phyloP scores from a whole-genome alignment of 768 basidiomycete genomes.

The Pilatotrama ljubarskyi region DNA sequence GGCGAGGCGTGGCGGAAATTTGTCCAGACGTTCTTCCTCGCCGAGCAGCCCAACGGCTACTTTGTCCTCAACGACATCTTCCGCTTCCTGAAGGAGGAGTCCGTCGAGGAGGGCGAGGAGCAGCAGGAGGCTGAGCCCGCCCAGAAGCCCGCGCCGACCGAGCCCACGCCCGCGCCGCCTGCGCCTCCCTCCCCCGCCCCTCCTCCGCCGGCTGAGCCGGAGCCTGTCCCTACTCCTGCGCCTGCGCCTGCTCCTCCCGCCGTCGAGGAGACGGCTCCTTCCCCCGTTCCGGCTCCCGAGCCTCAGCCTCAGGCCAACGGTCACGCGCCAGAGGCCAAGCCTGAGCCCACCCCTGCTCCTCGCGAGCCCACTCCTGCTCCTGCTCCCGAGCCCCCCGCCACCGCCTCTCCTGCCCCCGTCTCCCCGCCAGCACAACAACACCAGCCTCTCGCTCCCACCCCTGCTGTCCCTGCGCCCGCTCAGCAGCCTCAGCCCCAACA shows the following conservation, averaged over 20 bases:
- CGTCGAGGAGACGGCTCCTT: constrained; percentile 33
- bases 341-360: constrained; percentile 31
- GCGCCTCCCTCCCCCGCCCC: constrained; percentile 40
- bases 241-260: constrained; percentile 38
- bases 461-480: constrained; percentile 30
- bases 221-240: constrained; percentile 36
- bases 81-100: constrained; percentile 97
- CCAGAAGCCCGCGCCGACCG: constrained; percentile 25
- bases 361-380: constrained; percentile 35
- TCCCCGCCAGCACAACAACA: constrained; percentile 32
- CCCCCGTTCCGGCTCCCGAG: constrained; percentile 40
- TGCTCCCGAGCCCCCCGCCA: constrained; percentile 28
- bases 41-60: constrained; percentile 98
- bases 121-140: constrained; percentile 51
- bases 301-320: constrained; percentile 43
- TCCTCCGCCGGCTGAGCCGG: constrained; percentile 26
- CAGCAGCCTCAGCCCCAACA: constrained; percentile 8
- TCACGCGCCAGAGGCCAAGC: constrained; percentile 36
- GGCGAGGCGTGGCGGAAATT: constrained; percentile 96
- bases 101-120: constrained; percentile 75
- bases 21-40: constrained; percentile 99
- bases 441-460: constrained; percentile 35
- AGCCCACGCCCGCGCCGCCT: constrained; percentile 32
- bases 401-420: constrained; percentile 32
- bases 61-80: constrained; percentile 99